Evolutionary conservation across 495 filamentous ascomycete species (phyloP), one percentile per base, ranked within the genome.

Genomic region (Umbilicaria muhlenbergii): DNA sequence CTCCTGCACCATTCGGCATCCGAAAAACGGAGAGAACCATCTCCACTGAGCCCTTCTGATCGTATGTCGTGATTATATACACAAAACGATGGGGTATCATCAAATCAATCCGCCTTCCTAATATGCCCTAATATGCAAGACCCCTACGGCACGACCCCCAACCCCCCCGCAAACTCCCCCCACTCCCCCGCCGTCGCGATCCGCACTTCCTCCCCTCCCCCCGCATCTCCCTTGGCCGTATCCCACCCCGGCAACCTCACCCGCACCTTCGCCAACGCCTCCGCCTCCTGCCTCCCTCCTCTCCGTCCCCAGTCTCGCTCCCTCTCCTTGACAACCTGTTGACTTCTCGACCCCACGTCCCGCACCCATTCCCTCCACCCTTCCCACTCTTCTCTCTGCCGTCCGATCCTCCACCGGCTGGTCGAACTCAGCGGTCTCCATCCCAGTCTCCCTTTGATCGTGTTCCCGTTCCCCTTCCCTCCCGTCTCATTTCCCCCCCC

Each of bases 391-490:
- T 48, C 47, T 31, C 34, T 40, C 17, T 44, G 47, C n/a, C 42
- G 24, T 14, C 40, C 36, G 2, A 51, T 38, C 31, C 38, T 34
- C 53, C 53, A 56, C 14, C 6, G 5, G 12, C 41, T 43, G 5
- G 44, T 51, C 47, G 53, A 50, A 0, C 41, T 38, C 2, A 34
- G 42, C 5, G 50, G 50, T 35, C 42, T 43, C 53, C 53, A 56
- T 11, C 33, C 24, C 14, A 56, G 31, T 24, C 12, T 52, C 50
- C 11, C 38, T 44, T 37, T 48, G n/a, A n/a, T n/a, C n/a, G n/a
- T n/a, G n/a, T n/a, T 39, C 24, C 34, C 19, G 11, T 1, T 28
- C 24, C 24, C 24, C 24, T 6, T 28, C 24, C 5, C 24, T 6
- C 3, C 8, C 24, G 0, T 7, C 24, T 1, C 24, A 28, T 10